These are phyloP conservation scores for Leccinum variicolor DNA, from an alignment of 768 basidiomycete species.

Conservation along the genomic window DNA sequence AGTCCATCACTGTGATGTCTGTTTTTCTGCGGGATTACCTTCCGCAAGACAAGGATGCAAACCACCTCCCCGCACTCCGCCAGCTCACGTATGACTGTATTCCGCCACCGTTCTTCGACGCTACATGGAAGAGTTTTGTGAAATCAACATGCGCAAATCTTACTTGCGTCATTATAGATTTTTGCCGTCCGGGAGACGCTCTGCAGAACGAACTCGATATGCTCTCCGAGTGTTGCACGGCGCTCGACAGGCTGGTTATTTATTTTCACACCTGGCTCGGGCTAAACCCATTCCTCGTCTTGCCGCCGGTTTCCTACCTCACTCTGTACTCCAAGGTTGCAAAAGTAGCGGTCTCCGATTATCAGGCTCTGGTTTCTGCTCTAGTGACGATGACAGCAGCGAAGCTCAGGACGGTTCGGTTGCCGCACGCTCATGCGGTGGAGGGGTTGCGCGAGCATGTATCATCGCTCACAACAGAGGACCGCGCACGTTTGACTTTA, in stretches of 20 bases:
- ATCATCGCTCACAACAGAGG: slow-evolving; percentile 6
- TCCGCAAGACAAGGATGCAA: slow-evolving; percentile 24
- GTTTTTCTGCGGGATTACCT: slow-evolving; percentile 31
- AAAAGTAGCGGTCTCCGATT: slow-evolving; percentile 13
- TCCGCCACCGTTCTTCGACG: slow-evolving; percentile 27
- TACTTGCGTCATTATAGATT: slow-evolving; percentile 27
- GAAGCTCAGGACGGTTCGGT: slow-evolving; percentile 17
- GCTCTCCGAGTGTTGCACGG: slow-evolving; percentile 22
- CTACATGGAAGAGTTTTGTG: slow-evolving; percentile 28
- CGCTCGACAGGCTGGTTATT: slow-evolving; percentile 25
- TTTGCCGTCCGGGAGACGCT: slow-evolving; percentile 21
- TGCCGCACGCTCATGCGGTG: slow-evolving; percentile 16
- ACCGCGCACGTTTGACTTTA: slow-evolving; percentile 5
- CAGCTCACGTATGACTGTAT: slow-evolving; percentile 32
- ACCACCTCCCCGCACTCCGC: slow-evolving; percentile 28
- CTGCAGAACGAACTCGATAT: slow-evolving; percentile 26
- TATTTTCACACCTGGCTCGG: slow-evolving; percentile 26
- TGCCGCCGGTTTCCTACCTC: slow-evolving; percentile 26
- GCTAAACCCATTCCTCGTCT: slow-evolving; percentile 14
- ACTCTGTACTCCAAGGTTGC: slow-evolving; percentile 19
- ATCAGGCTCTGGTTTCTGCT: slow-evolving; percentile 17
- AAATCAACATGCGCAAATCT: slow-evolving; percentile 24
- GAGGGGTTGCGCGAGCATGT: slow-evolving; percentile 13
- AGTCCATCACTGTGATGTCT: slow-evolving; percentile 26
- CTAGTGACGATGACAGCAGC: slow-evolving; percentile 21